Evolutionary conservation across 495 filamentous ascomycete genomes (phyloP).

Genomic region (Sordaria brevicollis): DNA sequence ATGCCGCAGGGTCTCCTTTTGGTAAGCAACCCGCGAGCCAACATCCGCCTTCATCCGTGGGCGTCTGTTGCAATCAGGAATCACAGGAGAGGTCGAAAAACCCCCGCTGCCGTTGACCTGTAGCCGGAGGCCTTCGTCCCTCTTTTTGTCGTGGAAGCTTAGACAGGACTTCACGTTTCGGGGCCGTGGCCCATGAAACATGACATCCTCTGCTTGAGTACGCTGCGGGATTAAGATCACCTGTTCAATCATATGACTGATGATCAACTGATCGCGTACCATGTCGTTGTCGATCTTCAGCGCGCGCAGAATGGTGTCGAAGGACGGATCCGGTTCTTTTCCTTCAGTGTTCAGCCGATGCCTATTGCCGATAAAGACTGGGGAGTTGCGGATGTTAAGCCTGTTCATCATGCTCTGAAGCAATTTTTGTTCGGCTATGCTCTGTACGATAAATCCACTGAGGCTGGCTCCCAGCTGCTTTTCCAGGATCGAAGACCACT

Average conservation of each 20-base stretch:
- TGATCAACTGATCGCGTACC: conserved; percentile 72
- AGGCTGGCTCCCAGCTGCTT: conserved; percentile 53
- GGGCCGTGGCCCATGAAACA: conserved; percentile 52
- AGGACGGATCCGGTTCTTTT: conserved; percentile 61
- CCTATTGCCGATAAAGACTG: conserved; percentile 56
- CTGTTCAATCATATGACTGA: conserved; percentile 76
- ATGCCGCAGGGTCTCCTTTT: conserved; percentile 29
- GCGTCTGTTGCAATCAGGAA: conserved; percentile 19
- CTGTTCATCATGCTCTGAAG: conserved; percentile 54
- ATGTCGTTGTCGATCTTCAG: conserved; percentile 73
- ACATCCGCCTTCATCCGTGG: conserved; percentile 75
- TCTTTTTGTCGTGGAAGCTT: conserved; percentile 45
- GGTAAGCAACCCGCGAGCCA: conserved; percentile 52
- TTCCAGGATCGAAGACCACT: conserved; percentile 82
- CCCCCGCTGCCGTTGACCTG: conserved; percentile 39
- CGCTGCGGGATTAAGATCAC: conserved; percentile 63
- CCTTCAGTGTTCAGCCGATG: conserved; percentile 48
- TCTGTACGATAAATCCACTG: conserved; percentile 71
- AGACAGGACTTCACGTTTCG: conserved; percentile 66
- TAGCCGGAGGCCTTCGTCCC: conserved; percentile 54
- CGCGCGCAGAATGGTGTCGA: conserved; percentile 67
- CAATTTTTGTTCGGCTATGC: conserved; percentile 53
- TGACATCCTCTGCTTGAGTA: conserved; percentile 52
- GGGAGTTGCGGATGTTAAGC: conserved; percentile 39
- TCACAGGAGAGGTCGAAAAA: conserved; percentile 22